Conservation (phyloP, 169 alveolate genomes). For the Plasmodium reichenowi region DNA sequence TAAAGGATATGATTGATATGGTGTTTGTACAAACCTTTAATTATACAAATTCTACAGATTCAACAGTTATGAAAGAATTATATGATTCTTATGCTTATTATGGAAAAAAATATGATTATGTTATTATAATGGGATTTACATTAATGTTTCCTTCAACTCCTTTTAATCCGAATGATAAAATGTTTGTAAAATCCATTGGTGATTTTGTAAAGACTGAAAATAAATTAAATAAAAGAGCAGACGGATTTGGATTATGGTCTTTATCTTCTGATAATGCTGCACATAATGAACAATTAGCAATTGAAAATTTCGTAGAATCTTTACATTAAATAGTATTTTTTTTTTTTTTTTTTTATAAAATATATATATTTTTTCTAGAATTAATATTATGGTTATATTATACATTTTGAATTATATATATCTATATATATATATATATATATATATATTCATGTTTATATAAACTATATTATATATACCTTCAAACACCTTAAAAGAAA, state of each 20-base stretch:
- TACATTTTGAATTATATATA: no score
- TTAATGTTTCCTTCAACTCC: slow-evolving; percentile 8
- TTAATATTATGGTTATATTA: no score
- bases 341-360: no score
- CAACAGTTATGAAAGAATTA: slow-evolving; percentile 8
- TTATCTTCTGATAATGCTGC: slow-evolving; percentile 4
- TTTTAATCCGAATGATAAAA: slow-evolving; percentile 5
- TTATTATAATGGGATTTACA: slow-evolving; percentile 13
- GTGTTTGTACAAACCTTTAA: slow-evolving; percentile 15
- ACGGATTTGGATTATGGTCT: slow-evolving; percentile 15
- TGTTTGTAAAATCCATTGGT: slow-evolving; percentile 2
- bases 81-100: slow-evolving; percentile 15
- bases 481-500: no score
- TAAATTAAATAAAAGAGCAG: slow-evolving; percentile 21
- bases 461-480: no score
- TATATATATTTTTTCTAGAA: no score
- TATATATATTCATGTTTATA: no score
- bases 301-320: slow-evolving; percentile 13
- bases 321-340: background rate
- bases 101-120: slow-evolving; percentile 14
- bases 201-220: slow-evolving; percentile 3
- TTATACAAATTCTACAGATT: slow-evolving; percentile 1
- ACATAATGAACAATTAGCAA: background rate
- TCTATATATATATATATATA: no score
- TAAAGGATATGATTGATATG: slow-evolving; percentile 13